phyloP scores from a whole-genome alignment of 139 green algal genomes.

The Limnomonas spitsbergensis region DNA sequence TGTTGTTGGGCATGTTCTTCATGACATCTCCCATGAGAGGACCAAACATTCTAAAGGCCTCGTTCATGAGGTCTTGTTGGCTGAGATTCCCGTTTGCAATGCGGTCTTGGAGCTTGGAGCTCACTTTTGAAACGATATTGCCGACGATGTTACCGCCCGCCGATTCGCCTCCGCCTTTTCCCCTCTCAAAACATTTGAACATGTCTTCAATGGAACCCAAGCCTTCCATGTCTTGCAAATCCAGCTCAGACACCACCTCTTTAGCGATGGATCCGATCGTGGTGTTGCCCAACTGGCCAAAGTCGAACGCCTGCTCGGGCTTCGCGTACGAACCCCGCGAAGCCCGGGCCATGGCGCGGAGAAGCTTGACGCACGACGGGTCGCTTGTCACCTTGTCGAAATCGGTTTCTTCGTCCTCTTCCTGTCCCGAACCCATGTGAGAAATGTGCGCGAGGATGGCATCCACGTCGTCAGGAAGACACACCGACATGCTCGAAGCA shows the following conservation, averaged over 20 bases:
- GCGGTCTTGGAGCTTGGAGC: background rate
- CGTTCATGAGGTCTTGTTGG: background rate
- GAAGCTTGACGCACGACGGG: no score
- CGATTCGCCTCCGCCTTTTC: background rate
- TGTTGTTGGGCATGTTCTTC: background rate
- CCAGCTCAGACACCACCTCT: background rate
- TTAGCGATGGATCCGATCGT: background rate
- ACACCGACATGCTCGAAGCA: no score
- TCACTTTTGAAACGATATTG: background rate
- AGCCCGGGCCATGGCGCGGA: no score
- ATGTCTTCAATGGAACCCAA: background rate
- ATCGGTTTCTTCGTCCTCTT: no score
- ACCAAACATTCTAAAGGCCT: background rate
- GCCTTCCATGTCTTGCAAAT: no score
- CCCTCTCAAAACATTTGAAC: background rate
- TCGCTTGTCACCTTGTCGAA: no score
- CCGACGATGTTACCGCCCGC: background rate
- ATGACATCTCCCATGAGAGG: background rate
- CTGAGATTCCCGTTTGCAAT: background rate
- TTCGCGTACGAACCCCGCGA: no score
- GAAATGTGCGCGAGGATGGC: no score
- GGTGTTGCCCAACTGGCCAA: no score
- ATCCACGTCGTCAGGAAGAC: no score
- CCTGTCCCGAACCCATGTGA: no score
- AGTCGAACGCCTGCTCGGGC: no score